Evolutionary conservation across 2,329 filamentous ascomycete genomes (phyloP).

Genomic region (Talaromyces sp.): DNA sequence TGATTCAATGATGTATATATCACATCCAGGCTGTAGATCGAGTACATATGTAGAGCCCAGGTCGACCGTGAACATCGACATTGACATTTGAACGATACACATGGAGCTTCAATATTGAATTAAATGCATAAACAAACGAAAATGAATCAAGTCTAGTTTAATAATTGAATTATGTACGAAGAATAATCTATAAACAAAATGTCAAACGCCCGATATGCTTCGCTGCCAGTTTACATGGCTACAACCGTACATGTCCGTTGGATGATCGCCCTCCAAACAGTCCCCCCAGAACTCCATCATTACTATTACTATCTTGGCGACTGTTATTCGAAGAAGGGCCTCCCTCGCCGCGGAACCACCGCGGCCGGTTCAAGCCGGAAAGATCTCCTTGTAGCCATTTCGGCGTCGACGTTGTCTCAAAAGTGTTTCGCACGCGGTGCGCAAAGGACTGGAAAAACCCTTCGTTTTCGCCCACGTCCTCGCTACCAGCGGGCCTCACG

Average conservation of each 20-base stretch:
- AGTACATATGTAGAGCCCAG: too few relatives aligned
- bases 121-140: too few relatives aligned
- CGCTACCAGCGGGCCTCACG: slow-evolving; percentile 41
- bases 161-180: neutral
- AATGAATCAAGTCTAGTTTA: neutral
- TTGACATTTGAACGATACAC: too few relatives aligned
- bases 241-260: slow-evolving; percentile 36
- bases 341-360: slow-evolving; percentile 66
- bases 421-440: slow-evolving; percentile 83
- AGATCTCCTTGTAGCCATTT: slow-evolving; percentile 71
- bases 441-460: slow-evolving; percentile 79
- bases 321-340: slow-evolving; percentile 16
- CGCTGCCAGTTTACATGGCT: slow-evolving; percentile 5
- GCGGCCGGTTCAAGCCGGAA: slow-evolving; percentile 62
- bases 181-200: neutral
- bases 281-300: slow-evolving; percentile 25
- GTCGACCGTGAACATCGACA: too few relatives aligned
- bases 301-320: slow-evolving; percentile 6
- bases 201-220: neutral
- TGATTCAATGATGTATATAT: too few relatives aligned
- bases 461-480: slow-evolving; percentile 56
- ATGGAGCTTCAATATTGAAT: too few relatives aligned
- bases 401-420: slow-evolving; percentile 75
- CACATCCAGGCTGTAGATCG: neutral
- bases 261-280: slow-evolving; percentile 36